Base-by-base conservation (phyloP, 257 asterid genomes). In the Thymus mandschuricus region DNA sequence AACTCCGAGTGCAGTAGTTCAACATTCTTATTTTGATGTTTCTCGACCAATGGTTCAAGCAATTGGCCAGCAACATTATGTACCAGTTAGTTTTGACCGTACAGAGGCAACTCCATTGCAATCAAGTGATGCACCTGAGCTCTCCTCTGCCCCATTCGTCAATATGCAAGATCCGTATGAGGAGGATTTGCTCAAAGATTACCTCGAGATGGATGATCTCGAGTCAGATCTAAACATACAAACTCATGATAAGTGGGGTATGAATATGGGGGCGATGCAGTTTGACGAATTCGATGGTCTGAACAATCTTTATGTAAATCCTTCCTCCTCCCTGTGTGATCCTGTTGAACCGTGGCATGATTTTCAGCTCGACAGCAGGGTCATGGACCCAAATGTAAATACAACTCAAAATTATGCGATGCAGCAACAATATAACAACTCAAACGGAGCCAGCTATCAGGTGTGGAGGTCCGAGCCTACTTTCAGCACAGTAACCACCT, bases 201-300 rank as follows among this genome's bases (percentile, higher is more conserved):
- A 73, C 78, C 86, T 95, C 59, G 99, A 95, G 84, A 79, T 95
- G 83, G 66, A 92, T 68, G 99, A 95, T 68, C 85, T 95, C 45
- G 86, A 78, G 68, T 83, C 88, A 34, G 81, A 85, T 56, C 83
- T 81, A 10, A 68, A 76, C 55, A 11, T 46, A 6, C 77, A 77
- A 21, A 69, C 49, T 68, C 66, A 54, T 61, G 79, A 69, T 58
- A 68, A 61, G 29, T 67, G 73, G 10, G 69, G 29, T 60, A 78
- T 59, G 54, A 54, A 76, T 59, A 64, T 70, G 13, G 88, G 76
- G 74, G 74, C 76, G 51, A 79, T 73, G 67, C 79, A 64, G 68
- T 78, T 86, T 60, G 83, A 81, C 55, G 95, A 76, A 60, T 72
- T 85, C 27, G 85, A 83, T 76, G 84, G 85, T 13, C 69, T 89